A percentile compares a stretch with the other conserved stretches of the same genome.
These are phyloP conservation scores for Staphylotrichum tortipilum DNA, from an alignment of 495 filamentous ascomycete species.

Conservation along the genomic window DNA sequence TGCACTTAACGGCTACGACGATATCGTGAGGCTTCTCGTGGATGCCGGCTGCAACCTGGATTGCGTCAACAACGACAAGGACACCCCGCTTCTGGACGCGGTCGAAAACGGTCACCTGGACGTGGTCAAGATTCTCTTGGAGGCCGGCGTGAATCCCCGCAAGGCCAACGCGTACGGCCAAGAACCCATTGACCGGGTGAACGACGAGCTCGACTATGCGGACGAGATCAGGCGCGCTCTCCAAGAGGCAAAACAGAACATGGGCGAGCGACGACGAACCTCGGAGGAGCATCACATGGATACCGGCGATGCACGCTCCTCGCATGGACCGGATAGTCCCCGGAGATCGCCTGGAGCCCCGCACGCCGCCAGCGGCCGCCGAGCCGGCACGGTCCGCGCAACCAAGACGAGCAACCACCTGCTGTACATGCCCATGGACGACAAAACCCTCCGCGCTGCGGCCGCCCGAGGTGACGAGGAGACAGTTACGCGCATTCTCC, in stretches of 20 bases:
- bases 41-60: conserved; percentile 75
- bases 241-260: conserved; percentile 43
- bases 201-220: conserved; percentile 54
- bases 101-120: conserved; percentile 88
- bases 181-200: conserved; percentile 76
- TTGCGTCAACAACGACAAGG: conserved; percentile 70
- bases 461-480: conserved; percentile 75
- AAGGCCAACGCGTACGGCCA: conserved; percentile 78
- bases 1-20: conserved; percentile 67
- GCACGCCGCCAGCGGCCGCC: conserved; percentile 27
- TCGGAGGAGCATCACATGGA: conserved; percentile 56
- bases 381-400: conserved; percentile 38
- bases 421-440: conserved; percentile 48
- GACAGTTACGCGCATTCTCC: conserved; percentile 69
- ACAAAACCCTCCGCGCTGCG: conserved; percentile 67
- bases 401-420: conserved; percentile 49
- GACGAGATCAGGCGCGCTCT: conserved; percentile 50
- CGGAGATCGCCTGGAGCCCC: conserved; percentile 50
- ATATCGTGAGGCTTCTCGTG: conserved; percentile 76
- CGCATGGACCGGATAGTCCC: conserved; percentile 61
- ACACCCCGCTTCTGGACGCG: conserved; percentile 91
- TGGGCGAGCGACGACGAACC: conserved; percentile 44
- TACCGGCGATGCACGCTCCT: conserved; percentile 50
- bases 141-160: conserved; percentile 80
- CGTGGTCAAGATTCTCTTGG: conserved; percentile 78